These are phyloP conservation scores for Cruciata laevipes DNA, from an alignment of 257 asterid species.

Conservation along the genomic window DNA sequence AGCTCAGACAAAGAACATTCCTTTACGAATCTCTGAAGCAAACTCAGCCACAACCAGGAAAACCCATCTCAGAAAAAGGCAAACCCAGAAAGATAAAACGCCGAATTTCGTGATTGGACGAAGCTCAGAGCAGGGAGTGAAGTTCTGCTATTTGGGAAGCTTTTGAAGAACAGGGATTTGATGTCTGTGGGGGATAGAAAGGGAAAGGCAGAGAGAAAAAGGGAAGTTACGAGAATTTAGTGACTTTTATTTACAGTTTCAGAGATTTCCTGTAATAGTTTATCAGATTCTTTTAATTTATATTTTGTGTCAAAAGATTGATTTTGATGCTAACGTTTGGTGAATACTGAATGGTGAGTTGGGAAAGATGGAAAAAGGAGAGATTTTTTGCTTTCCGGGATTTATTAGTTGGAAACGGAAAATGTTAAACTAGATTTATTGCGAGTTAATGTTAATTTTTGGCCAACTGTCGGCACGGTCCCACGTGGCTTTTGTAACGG, in stretches of 20 bases:
- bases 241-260: background rate
- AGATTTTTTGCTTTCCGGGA: background rate
- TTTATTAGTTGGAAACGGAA: background rate
- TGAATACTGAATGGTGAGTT: background rate
- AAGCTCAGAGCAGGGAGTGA: background rate
- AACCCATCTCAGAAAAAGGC: constrained; percentile 2
- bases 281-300: background rate
- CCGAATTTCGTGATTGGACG: background rate
- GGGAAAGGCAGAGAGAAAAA: background rate
- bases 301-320: background rate
- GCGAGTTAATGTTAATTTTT: background rate
- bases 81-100: background rate
- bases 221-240: background rate
- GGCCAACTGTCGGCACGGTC: constrained; percentile 5
- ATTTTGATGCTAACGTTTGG: background rate
- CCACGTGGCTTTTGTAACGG: constrained; percentile 9
- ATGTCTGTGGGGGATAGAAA: background rate
- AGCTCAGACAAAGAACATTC: constrained; percentile 17
- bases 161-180: background rate
- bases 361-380: background rate
- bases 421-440: background rate
- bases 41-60: constrained; percentile 15
- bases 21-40: constrained; percentile 3
- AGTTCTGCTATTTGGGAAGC: background rate
- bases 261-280: background rate